Conservation (phyloP, 352 stramenopile genomes). For the Globisporangium recalcitrans region DNA sequence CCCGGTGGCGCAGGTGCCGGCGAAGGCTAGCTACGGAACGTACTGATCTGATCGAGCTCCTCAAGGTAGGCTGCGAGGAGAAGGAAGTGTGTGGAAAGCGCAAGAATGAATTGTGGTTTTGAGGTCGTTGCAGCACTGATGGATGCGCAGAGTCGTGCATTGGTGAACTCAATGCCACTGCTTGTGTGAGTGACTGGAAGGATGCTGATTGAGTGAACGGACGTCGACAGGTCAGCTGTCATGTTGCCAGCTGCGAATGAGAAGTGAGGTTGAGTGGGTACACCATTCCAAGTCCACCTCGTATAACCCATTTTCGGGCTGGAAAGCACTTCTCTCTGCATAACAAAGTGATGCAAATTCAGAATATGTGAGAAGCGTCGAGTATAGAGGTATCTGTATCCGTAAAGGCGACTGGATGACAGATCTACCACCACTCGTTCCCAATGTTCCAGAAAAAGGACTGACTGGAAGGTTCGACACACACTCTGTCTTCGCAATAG, state of each 20-base stretch:
- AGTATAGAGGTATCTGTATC: background rate
- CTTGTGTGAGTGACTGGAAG: too few species aligned
- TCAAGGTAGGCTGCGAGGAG: background rate
- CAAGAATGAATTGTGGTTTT: slow-evolving; percentile 1
- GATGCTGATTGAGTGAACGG: background rate
- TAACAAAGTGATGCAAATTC: background rate
- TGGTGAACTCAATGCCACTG: background rate
- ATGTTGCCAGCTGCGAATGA: background rate
- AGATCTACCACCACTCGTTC: background rate
- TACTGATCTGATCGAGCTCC: slow-evolving; percentile 1
- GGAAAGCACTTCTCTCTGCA: too few species aligned
- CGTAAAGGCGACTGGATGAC: background rate
- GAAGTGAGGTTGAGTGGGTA: background rate
- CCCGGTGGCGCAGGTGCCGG: background rate
- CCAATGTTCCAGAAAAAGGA: background rate
- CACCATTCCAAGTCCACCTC: background rate
- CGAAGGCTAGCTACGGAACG: slow-evolving; percentile 10
- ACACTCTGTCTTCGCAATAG: background rate
- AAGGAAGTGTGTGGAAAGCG: background rate
- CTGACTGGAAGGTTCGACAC: too few species aligned
- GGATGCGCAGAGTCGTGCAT: background rate
- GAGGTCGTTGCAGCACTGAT: background rate
- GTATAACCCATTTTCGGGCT: background rate
- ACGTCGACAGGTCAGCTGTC: background rate
- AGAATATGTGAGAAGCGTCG: too few species aligned